Evolutionary conservation across 345 rosid genomes (phyloP).

Genomic region (Citrus sinensis): DNA sequence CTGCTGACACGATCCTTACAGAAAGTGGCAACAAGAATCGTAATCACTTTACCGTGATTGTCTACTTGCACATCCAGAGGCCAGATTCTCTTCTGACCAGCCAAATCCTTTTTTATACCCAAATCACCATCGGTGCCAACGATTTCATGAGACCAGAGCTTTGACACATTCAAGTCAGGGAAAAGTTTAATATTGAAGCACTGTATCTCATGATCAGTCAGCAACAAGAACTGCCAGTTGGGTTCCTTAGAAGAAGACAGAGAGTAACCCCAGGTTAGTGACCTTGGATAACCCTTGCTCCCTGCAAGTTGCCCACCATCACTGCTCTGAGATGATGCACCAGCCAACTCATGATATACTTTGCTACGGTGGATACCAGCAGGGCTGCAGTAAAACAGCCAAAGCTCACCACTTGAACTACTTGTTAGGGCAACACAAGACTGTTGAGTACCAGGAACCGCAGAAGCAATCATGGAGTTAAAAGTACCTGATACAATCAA

Average conservation of each 20-base stretch:
- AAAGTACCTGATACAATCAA: conserved; percentile 35
- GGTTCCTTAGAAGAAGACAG: conserved; percentile 32
- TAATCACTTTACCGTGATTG: conserved; percentile 69
- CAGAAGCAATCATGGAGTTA: conserved; percentile 67
- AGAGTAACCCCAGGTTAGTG: conserved; percentile 61
- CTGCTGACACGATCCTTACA: conserved; percentile 88
- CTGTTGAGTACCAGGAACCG: conserved; percentile 31
- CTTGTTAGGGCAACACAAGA: conserved; percentile 66
- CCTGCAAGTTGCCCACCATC: conserved; percentile 29
- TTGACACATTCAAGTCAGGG: conserved; percentile 44
- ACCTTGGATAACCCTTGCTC: conserved; percentile 74
- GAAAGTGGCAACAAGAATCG: conserved; percentile 83
- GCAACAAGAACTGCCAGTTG: conserved; percentile 51
- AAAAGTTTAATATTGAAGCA: conserved; percentile 48
- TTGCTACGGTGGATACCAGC: conserved; percentile 35
- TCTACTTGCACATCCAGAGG: conserved; percentile 86
- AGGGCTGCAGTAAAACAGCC: conserved; percentile 70
- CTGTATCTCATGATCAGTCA: conserved; percentile 75
- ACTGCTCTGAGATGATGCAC: conserved; percentile 36
- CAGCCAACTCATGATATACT: conserved; percentile 28
- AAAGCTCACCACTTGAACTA: conserved; percentile 68
- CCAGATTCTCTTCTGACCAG: conserved; percentile 93
- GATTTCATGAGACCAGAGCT: conserved; percentile 79
- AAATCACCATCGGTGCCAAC: conserved; percentile 75
- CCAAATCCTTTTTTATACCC: conserved; percentile 83